Percentiles rank a stretch among this genome's conserved stretches.
These are phyloP conservation scores for Chimonanthus praecox DNA, from an alignment of 164 flowering plant species.

Conservation along the genomic window DNA sequence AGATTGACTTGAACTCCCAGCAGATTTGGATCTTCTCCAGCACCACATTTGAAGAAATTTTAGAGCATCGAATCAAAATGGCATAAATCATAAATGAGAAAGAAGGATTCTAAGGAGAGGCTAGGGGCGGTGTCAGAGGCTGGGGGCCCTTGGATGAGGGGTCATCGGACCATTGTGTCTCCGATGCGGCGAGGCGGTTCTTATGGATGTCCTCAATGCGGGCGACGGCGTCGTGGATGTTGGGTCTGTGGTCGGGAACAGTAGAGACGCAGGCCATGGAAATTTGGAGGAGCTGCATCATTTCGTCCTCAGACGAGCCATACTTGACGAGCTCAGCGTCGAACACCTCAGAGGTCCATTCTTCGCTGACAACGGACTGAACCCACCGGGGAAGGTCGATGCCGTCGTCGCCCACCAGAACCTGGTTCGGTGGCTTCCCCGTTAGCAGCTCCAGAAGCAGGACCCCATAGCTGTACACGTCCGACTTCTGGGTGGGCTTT, in stretches of 20 bases:
- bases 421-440: conserved; percentile 93
- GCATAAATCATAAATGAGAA: too few relatives aligned
- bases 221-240: too few relatives aligned
- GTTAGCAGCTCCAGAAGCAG: conserved; percentile 76
- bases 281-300: conserved; percentile 91
- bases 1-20: too few relatives aligned
- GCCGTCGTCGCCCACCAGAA: conserved; percentile 86
- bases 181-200: too few relatives aligned
- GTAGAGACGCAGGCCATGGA: conserved; percentile 89
- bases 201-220: too few relatives aligned
- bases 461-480: conserved; percentile 93
- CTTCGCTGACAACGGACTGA: conserved; percentile 91
- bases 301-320: conserved; percentile 83
- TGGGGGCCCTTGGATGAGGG: too few relatives aligned
- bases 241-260: conserved; percentile 83
- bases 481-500: conserved; percentile 71
- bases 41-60: too few relatives aligned
- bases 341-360: conserved; percentile 98
- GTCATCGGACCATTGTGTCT: too few relatives aligned
- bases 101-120: too few relatives aligned
- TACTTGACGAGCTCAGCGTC: conserved; percentile 88
- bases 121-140: too few relatives aligned
- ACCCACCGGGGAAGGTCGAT: conserved; percentile 97
- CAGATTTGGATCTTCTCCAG: too few relatives aligned
- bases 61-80: too few relatives aligned